A percentile compares a stretch with the other conserved stretches of the same genome.
phyloP scores from a whole-genome alignment of 441 rosid genomes.

The Erodium texanum region DNA sequence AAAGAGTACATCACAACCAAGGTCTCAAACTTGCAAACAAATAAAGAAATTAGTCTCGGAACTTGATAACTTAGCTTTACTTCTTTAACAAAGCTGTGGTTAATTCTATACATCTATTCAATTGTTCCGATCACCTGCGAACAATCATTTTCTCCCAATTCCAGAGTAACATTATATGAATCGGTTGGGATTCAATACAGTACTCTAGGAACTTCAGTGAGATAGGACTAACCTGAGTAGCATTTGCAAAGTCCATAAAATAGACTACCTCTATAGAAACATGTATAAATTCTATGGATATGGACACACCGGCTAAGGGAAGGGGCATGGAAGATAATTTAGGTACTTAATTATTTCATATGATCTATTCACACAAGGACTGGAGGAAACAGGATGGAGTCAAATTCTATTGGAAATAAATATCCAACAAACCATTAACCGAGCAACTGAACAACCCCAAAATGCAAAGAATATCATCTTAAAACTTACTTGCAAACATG shows the following conservation, averaged over 20 bases:
- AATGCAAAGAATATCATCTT: background rate
- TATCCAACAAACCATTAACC: background rate
- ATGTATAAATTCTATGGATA: background rate
- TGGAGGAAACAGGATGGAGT: too few species aligned
- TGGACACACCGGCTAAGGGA: background rate
- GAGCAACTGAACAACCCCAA: background rate
- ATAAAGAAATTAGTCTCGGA: background rate
- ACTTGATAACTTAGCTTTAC: background rate
- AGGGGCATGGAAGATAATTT: background rate
- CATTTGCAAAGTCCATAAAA: background rate
- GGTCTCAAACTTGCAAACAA: background rate
- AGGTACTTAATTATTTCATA: background rate
- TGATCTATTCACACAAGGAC: too few species aligned
- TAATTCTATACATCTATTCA: background rate
- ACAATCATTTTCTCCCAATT: too few species aligned
- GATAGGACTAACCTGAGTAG: background rate
- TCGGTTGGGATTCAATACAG: background rate
- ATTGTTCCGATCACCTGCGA: background rate
- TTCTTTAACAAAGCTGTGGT: background rate
- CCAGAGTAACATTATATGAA: too few species aligned
- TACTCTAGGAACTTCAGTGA: background rate
- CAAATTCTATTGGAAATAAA: too few species aligned
- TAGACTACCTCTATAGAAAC: background rate
- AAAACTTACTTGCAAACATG: constrained; percentile 65
- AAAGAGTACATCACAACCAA: background rate